Percentiles rank a stretch among this genome's conserved stretches.
Conservation (phyloP, 345 rosid species). For the Rhizophora apiculata region DNA sequence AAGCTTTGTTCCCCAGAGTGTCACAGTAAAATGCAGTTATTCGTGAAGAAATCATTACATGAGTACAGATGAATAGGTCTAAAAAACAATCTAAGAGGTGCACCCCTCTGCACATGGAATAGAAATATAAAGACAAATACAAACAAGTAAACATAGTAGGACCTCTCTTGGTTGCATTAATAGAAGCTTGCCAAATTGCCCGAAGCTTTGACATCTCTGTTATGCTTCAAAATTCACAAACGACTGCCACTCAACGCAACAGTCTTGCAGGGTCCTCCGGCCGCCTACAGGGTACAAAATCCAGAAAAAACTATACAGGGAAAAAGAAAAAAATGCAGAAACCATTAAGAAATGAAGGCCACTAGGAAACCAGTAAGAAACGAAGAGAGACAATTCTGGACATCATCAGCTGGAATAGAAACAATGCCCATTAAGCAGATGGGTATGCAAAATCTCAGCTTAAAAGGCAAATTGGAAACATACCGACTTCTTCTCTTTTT, state of each 20-base stretch:
- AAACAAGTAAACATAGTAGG: neutral
- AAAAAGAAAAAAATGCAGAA: too few species aligned
- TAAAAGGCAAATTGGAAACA: neutral
- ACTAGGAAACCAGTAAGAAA: too few species aligned
- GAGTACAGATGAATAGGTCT: too few species aligned
- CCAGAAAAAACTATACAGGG: neutral
- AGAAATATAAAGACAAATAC: neutral
- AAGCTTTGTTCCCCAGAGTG: neutral
- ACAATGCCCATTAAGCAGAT: neutral
- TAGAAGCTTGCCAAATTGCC: constrained; percentile 67
- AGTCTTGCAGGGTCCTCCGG: too few species aligned
- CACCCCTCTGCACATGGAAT: neutral
- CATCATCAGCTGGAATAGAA: neutral
- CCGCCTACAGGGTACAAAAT: too few species aligned
- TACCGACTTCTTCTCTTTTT: too few species aligned
- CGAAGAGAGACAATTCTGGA: too few species aligned
- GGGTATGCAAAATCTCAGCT: neutral
- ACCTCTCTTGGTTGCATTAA: constrained; percentile 88
- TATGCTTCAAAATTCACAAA: constrained; percentile 5
- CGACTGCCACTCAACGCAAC: neutral
- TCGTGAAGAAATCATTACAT: too few species aligned
- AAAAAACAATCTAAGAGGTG: too few species aligned
- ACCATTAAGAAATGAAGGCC: too few species aligned
- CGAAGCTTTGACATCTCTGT: constrained; percentile 69
- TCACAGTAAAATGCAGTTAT: too few species aligned